Conservation (phyloP, 306 rosid species). For the Senna siamea region DNA sequence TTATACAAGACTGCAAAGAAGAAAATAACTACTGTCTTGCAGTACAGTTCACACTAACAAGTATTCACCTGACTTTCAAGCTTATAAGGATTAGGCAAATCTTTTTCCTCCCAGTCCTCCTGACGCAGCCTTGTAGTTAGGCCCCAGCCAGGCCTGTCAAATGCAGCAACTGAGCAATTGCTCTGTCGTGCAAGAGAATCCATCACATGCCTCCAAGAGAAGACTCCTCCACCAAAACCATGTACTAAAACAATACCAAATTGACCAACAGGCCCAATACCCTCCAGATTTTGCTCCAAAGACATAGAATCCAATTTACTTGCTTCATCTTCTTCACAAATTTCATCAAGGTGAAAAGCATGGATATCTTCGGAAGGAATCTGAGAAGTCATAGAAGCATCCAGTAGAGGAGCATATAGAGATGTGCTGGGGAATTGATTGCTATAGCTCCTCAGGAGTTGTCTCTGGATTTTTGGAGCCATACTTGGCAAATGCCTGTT, state of each 20-base stretch:
- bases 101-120: slow-evolving; percentile 92
- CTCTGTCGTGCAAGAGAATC: slow-evolving; percentile 74
- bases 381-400: slow-evolving; percentile 54
- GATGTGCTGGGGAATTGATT: slow-evolving; percentile 79
- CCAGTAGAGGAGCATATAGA: slow-evolving; percentile 80
- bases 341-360: slow-evolving; percentile 61
- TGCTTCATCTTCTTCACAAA: slow-evolving; percentile 57
- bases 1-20: background rate
- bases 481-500: slow-evolving; percentile 56
- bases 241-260: slow-evolving; percentile 85
- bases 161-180: slow-evolving; percentile 86
- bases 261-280: slow-evolving; percentile 44
- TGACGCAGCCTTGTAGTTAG: slow-evolving; percentile 71
- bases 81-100: slow-evolving; percentile 86
- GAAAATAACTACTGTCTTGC: slow-evolving; percentile 5
- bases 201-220: slow-evolving; percentile 99
- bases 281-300: slow-evolving; percentile 51
- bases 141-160: slow-evolving; percentile 99
- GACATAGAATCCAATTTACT: slow-evolving; percentile 41
- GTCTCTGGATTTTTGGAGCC: slow-evolving; percentile 63
- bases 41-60: slow-evolving; percentile 20
- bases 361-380: slow-evolving; percentile 74
- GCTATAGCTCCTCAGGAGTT: slow-evolving; percentile 82
- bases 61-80: slow-evolving; percentile 86
- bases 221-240: slow-evolving; percentile 98